phyloP scores from a whole-genome alignment of 192 early-diverging fungal genomes.

The Tieghemiomyces parasiticus region DNA sequence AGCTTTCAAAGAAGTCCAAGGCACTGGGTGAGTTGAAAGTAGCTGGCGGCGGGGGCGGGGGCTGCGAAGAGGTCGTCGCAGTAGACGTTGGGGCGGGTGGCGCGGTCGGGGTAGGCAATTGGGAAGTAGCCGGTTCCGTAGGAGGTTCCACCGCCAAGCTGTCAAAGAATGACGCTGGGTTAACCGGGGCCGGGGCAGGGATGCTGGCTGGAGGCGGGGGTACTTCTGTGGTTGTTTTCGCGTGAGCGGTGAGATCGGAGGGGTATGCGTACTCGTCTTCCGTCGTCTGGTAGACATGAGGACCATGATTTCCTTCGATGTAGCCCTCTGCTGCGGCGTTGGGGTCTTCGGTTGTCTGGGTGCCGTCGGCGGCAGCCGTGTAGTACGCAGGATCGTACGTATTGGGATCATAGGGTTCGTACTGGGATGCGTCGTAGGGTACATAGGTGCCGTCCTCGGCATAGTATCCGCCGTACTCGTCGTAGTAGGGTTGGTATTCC shows the following conservation, averaged over 20 bases:
- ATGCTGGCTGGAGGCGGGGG: neutral
- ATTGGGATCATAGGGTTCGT: neutral
- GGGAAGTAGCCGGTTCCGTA: neutral
- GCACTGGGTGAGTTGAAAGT: neutral
- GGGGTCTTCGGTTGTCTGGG: neutral
- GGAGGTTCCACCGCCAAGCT: too few relatives aligned
- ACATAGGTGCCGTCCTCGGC: constrained; percentile 1
- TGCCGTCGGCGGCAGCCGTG: neutral
- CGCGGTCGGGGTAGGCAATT: neutral
- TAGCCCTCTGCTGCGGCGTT: too few relatives aligned
- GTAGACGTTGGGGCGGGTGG: neutral
- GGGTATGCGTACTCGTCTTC: too few relatives aligned
- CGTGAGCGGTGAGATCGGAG: too few relatives aligned
- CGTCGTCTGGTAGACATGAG: too few relatives aligned
- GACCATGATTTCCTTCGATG: too few relatives aligned
- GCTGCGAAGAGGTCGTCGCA: too few relatives aligned
- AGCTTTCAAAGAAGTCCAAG: constrained; percentile 6
- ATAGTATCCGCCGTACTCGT: constrained; percentile 9
- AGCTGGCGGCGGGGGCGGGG: too few relatives aligned
- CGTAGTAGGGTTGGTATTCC: constrained; percentile 1
- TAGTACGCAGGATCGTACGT: neutral
- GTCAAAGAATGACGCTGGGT: neutral
- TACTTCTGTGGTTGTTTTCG: neutral
- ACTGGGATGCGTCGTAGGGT: neutral
- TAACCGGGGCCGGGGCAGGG: neutral